Evolutionary conservation across 2,329 filamentous ascomycete species (phyloP), one percentile per base, ranked within the genome.

Genomic region (Xylariales sp.): DNA sequence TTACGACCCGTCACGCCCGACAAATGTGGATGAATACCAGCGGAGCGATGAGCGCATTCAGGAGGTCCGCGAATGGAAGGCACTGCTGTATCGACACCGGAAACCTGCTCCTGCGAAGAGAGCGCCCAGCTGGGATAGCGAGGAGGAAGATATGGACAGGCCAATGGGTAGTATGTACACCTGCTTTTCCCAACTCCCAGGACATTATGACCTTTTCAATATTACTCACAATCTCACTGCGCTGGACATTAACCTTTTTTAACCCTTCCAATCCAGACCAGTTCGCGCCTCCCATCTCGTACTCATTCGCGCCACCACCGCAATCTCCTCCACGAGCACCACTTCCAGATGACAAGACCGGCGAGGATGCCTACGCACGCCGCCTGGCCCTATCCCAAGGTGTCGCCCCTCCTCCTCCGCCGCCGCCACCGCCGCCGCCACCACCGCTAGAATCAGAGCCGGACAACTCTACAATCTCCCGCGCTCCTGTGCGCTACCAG

Each of bases 31-130:
- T 39, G 85, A 91, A 54, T 96, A 93, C 56, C 76, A 86, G 42
- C 73, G 81, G 43, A 93, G 88, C 53, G 88, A 94, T 41, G 89
- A 95, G 63, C 84, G 87, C 55, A 78, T 90, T 42, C 69, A 76
- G 14, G 88, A 94, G 56, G 76, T 89, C 4, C 74, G 78, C 40
- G 88, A 94, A 51, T 96, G 90, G 90, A 94, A 90, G 57, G 78
- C 83, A 28, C 66, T 85, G 25, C 69, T 95, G 12, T 90, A 93
- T 58, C 78, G 80, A 12, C 85, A 89, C 55, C 73, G 81, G 21
- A 43, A 53, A 67, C 43, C 75, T 27, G 70, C 38, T 64, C 21
- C 24, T 8, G 5, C 20, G 24, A 71, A 37, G 61, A 69, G 34
- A 56, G 59, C 16, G 50, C 58, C 40, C 33, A 55, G 48, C 38